Base-by-base conservation (phyloP, 2,329 filamentous ascomycete genomes). In the Mariannaea sp. region DNA sequence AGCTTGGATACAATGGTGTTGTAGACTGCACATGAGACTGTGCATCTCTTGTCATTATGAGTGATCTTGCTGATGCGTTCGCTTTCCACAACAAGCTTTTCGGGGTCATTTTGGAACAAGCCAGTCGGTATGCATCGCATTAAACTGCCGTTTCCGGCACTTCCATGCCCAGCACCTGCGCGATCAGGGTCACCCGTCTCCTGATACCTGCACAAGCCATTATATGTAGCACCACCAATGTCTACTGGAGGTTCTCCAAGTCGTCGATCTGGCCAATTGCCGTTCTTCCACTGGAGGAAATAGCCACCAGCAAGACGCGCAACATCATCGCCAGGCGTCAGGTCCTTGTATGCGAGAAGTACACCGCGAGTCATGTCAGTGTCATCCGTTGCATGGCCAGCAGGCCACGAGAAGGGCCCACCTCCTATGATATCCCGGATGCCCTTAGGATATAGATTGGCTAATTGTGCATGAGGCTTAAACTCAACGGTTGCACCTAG, bases 61-160 rank as follows among this genome's bases (percentile, higher is more conserved):
- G 74, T 76, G 26, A 77, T 62, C 13, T 65, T 68, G 41, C 72
- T 75, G 49, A 77, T 72, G 4, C 66, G 65, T 7, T 68, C 46
- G 38, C 70, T 71, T 42, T 77, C 71, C 1, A 39, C 35, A 4
- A 72, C 41, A 5, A 71, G 16, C 20, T 53, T 63, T 1, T 65
- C 58, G 2, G 42, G 44, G 9, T 71, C 66, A 0, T 12, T 16
- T 24, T 69, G 67, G 44, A 79, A 77, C 12, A 78, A 58, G 0
- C 65, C 77, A 0, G 75, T 79, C 0, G 77, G 71, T 1, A 79
- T 66, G 55, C 77, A 79, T 3, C 77, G 69, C 77, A 79, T 79
- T 55, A 80, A 58, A 29, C 72, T 75, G 4, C 77, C 76, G 47
- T 80, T 79, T 12, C 77, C 77, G 1, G 74, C 72, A 6, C 58